phyloP scores from a whole-genome alignment of 176 grass and related monocot genomes.

The Bothriochloa decipiens region DNA sequence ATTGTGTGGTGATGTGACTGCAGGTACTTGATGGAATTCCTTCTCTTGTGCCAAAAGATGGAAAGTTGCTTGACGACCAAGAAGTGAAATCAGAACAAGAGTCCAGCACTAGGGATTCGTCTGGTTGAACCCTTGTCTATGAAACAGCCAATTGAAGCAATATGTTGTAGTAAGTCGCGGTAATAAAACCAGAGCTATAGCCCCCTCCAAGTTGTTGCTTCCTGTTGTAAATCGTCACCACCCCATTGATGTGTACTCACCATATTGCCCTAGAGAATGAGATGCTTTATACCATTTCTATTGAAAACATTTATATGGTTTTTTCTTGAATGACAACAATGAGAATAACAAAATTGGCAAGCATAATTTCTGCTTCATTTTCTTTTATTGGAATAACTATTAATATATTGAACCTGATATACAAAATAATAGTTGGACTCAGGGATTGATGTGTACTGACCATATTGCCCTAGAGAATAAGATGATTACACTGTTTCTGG shows the following conservation, averaged over 20 bases:
- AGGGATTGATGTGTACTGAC: background rate
- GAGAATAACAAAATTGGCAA: background rate
- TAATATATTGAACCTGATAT: background rate
- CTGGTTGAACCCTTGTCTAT: slow-evolving; percentile 13
- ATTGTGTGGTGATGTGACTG: slow-evolving; percentile 1
- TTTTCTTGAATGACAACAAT: background rate
- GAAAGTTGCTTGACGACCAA: slow-evolving; percentile 61
- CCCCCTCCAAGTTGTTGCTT: slow-evolving; percentile 13
- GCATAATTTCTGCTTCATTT: background rate
- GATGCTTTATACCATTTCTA: background rate
- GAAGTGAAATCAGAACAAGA: slow-evolving; percentile 46
- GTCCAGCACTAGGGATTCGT: slow-evolving; percentile 8
- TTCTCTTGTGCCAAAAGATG: slow-evolving; percentile 73
- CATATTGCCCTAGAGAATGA: background rate
- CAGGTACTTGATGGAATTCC: slow-evolving; percentile 82
- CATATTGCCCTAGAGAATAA: background rate
- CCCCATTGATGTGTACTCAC: background rate
- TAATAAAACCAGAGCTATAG: background rate
- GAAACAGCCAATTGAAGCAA: background rate
- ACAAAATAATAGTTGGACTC: too few species aligned
- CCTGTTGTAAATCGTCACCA: background rate
- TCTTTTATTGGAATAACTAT: background rate
- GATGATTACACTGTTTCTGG: background rate
- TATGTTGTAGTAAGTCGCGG: background rate
- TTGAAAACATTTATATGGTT: background rate